These are phyloP conservation scores for Nitzschia putrida DNA, from an alignment of 108 stramenopile genomes.

Conservation along the genomic window DNA sequence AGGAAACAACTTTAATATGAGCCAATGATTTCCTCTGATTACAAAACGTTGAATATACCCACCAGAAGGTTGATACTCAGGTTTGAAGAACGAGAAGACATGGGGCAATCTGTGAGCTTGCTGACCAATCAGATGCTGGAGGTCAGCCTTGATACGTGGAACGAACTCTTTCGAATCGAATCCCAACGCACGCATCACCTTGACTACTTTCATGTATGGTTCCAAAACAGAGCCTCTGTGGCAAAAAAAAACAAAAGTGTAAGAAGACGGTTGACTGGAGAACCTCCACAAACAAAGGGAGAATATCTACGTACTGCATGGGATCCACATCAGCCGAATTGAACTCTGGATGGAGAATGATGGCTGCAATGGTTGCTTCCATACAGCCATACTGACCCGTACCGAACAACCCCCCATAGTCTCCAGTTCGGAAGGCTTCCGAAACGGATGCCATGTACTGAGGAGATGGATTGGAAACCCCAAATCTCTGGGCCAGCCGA, in stretches of 20 bases:
- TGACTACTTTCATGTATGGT: neutral
- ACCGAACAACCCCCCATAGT: neutral
- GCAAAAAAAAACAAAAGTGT: neutral
- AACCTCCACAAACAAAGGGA: neutral
- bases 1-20: too few species aligned
- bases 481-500: neutral
- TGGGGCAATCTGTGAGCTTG: neutral
- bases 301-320: neutral
- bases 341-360: neutral
- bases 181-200: neutral
- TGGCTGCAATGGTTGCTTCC: neutral
- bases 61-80: neutral
- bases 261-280: neutral
- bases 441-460: neutral
- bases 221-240: neutral
- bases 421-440: neutral
- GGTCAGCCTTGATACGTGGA: neutral
- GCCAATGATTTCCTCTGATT: too few species aligned
- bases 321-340: neutral
- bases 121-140: neutral
- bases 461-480: neutral
- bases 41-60: too few species aligned
- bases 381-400: neutral
- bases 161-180: neutral
- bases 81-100: neutral